These are phyloP conservation scores for Candida nitratophila DNA, from an alignment of 805 yeast species.

Conservation along the genomic window DNA sequence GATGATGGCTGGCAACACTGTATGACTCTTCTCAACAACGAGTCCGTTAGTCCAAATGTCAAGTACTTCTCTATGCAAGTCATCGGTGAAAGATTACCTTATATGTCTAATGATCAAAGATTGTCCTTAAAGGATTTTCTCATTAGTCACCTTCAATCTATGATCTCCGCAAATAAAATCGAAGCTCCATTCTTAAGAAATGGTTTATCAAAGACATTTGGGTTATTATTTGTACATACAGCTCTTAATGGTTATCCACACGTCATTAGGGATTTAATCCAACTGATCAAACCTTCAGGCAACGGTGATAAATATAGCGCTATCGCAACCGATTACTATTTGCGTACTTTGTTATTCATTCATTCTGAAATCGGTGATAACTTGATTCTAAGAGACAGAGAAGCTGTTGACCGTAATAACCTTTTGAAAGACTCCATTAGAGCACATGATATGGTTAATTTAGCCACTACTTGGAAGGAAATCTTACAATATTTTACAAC, in stretches of 20 bases:
- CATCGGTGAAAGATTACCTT: slow-evolving; percentile 47
- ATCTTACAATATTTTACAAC: slow-evolving; percentile 35
- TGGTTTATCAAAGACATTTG: slow-evolving; percentile 50
- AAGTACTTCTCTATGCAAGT: slow-evolving; percentile 68
- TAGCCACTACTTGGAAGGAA: slow-evolving; percentile 63
- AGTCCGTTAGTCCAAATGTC: slow-evolving; percentile 40
- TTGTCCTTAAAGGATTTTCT: slow-evolving; percentile 38
- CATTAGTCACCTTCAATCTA: slow-evolving; percentile 34
- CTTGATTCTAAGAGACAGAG: slow-evolving; percentile 63
- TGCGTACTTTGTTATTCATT: slow-evolving; percentile 64
- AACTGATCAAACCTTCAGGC: slow-evolving; percentile 23
- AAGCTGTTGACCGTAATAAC: slow-evolving; percentile 57
- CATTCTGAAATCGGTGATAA: slow-evolving; percentile 95
- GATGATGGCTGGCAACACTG: slow-evolving; percentile 51
- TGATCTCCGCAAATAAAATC: slow-evolving; percentile 16
- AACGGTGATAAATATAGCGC: slow-evolving; percentile 25
- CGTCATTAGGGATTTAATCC: slow-evolving; percentile 42
- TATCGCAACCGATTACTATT: slow-evolving; percentile 60
- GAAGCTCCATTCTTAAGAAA: slow-evolving; percentile 43
- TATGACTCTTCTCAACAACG: slow-evolving; percentile 35
- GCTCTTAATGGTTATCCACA: slow-evolving; percentile 43
- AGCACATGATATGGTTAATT: slow-evolving; percentile 57
- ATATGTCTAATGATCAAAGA: slow-evolving; percentile 38
- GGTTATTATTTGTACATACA: slow-evolving; percentile 40
- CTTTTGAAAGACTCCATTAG: slow-evolving; percentile 78